Evolutionary conservation across 2,329 filamentous ascomycete species (phyloP), one percentile per base, ranked within the genome.

Genomic region (Bipolaris zeicola): DNA sequence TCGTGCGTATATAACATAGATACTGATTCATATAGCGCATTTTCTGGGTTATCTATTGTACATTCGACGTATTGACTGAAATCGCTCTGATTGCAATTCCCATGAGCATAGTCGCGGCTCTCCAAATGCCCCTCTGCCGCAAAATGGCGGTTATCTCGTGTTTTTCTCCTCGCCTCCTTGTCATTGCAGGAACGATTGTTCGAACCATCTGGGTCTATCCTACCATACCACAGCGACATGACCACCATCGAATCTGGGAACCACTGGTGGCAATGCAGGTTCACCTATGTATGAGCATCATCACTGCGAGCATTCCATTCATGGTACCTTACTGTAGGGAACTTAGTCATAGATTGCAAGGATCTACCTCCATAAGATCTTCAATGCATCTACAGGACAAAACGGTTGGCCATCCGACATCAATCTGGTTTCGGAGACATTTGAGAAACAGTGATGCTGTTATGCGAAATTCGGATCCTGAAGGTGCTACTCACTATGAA

Each of bases 1-100:
- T 13, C 28, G 6, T 41, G 2, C 2, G 20, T n/a, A 11, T 1
- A 24, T n/a, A 11, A 47, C 42, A 61, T 57, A 14, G 26, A 55
- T 37, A 55, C 63, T 69, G 52, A 71, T 41, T 5, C 33, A 28
- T 18, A 24, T 39, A 75, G 72, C 69, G 63, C 31, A 51, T 61
- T 20, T 75, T 75, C 54, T 74, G 72, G 72, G 62, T 71, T n/a
- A 54, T 71, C 3, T 75, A 69, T 51, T 72, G 70, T 58, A 66
- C 69, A 43, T 59, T 74, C 37, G 72, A 75, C 33, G 66, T 72
- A 55, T 65, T 64, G 5, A 71, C 66, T 14, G 73, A 75, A 41
- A 50, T 73, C 10, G 58, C 62, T 10, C 68, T 75, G 7, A 60
- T 75, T 48, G 62, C 69, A 62, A 61, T 74, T 37, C 70, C 71